Evolutionary conservation across 805 yeast species (phyloP), one percentile per base, ranked within the genome.

Genomic region (Candida wancherniae): DNA sequence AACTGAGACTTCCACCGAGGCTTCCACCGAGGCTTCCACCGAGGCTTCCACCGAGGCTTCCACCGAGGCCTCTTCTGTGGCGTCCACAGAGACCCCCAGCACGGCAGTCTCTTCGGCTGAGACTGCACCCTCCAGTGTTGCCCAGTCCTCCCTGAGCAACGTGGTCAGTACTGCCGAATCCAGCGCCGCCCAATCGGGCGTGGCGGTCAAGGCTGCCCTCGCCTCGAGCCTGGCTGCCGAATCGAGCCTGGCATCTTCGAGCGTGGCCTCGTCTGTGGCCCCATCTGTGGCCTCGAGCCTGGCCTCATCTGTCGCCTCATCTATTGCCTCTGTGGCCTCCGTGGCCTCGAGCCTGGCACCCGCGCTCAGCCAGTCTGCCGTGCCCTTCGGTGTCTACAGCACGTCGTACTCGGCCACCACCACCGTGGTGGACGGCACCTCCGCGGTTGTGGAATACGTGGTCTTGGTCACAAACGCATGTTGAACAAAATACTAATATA

Each of bases 391-490:
- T 3, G 29, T 45, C 10, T 55, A 57, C 20, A 26, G 45, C 5
- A 55, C 56, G 17, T 37, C 39, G 18, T 52, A 52, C 34, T 38
- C 47, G 15, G 42, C 50, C 2, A 42, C 50, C 16, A 50, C 57
- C 25, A 44, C 41, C 6, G 33, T 42, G 6, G 32, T 42, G 9
- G 36, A 40, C 28, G 58, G 57, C 14, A 22, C 47, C 11, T 28
- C 56, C 8, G 49, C 47, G 8, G 53, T 52, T 5, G 23, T 54
- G 4, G 50, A 55, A 19, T 54, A 44, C 32, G 46, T 45, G 6
- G 42, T 53, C 3, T 43, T 53, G 36, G 42, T 35, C 37, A 53
- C 57, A 25, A 34, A 41, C 24, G 29, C 33, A 15, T 55, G 61
- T 36, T 41, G 36, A 24, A 12, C 18, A 19, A 23, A 16, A 13